A percentile compares a stretch with the other conserved stretches of the same genome.
These are phyloP conservation scores for Stylosanthes scabra DNA, from an alignment of 331 rosid genomes.

Conservation along the genomic window DNA sequence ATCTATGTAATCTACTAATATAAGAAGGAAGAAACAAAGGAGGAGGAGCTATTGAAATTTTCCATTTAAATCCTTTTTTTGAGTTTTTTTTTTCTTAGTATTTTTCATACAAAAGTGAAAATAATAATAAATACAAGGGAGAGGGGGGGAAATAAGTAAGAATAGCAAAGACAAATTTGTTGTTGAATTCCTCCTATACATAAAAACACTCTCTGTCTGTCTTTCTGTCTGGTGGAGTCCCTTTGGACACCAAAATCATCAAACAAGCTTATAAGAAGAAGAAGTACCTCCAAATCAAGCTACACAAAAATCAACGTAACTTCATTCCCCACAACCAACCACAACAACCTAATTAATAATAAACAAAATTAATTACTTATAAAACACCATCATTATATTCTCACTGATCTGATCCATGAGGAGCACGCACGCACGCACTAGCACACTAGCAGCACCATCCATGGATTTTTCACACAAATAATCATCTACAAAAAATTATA, in stretches of 20 bases:
- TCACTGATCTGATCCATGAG: constrained; percentile 10
- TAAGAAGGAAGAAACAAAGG: neutral
- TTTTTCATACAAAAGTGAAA: constrained; percentile 24
- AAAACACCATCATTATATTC: too few species aligned
- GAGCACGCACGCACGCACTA: too few species aligned
- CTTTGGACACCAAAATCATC: constrained; percentile 68
- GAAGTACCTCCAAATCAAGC: constrained; percentile 11
- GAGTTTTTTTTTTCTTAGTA: constrained; percentile 36
- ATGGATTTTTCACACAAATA: constrained; percentile 44
- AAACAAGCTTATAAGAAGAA: constrained; percentile 48
- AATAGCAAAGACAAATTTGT: constrained; percentile 43
- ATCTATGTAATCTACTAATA: neutral
- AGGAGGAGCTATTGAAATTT: constrained; percentile 24
- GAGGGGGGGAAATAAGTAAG: constrained; percentile 32
- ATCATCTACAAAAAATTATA: constrained; percentile 55
- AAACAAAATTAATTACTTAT: too few species aligned
- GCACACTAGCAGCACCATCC: constrained; percentile 39
- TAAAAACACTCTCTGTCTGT: constrained; percentile 54
- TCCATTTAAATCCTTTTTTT: constrained; percentile 26
- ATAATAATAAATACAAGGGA: neutral
- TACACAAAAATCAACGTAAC: neutral
- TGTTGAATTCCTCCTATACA: constrained; percentile 70
- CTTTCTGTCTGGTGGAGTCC: constrained; percentile 62
- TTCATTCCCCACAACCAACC: neutral
- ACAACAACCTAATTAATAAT: too few species aligned